These are phyloP conservation scores for Lentinus brumalis DNA, from an alignment of 768 basidiomycete genomes.

Conservation along the genomic window DNA sequence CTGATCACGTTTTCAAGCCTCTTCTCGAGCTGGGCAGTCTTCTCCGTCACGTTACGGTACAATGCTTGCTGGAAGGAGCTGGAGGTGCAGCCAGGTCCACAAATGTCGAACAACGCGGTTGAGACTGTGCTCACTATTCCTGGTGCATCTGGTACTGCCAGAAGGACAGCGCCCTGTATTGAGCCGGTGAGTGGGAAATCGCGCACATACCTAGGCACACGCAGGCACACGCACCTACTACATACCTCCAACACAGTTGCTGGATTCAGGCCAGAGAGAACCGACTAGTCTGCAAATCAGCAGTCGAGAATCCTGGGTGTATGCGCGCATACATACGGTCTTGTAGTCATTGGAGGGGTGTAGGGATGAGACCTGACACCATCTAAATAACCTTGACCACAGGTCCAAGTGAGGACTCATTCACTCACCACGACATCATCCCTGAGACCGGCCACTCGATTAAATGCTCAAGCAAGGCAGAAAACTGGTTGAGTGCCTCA, in stretches of 20 bases:
- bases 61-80: constrained; percentile 87
- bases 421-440: constrained; percentile 40
- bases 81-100: background rate
- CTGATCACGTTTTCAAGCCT: constrained; percentile 83
- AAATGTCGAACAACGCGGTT: constrained; percentile 4
- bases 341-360: constrained; percentile 91
- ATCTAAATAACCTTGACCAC: constrained; percentile 24
- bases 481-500: constrained; percentile 35
- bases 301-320: constrained; percentile 16
- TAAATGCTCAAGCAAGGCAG: background rate
- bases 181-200: background rate
- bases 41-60: constrained; percentile 78
- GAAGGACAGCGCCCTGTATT: constrained; percentile 69
- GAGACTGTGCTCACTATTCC: constrained; percentile 56
- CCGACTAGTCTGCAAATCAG: constrained; percentile 54
- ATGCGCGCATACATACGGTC: constrained; percentile 60
- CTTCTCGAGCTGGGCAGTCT: constrained; percentile 80
- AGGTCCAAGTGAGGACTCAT: constrained; percentile 48
- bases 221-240: constrained; percentile 51
- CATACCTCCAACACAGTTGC: constrained; percentile 80
- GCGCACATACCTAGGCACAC: no score
- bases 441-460: background rate
- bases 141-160: constrained; percentile 92
- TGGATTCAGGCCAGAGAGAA: constrained; percentile 79
- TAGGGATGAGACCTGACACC: constrained; percentile 72